Evolutionary conservation across 495 filamentous ascomycete genomes (phyloP), one percentile per base, ranked within the genome.

Genomic region (Trichoderma erinaceum): DNA sequence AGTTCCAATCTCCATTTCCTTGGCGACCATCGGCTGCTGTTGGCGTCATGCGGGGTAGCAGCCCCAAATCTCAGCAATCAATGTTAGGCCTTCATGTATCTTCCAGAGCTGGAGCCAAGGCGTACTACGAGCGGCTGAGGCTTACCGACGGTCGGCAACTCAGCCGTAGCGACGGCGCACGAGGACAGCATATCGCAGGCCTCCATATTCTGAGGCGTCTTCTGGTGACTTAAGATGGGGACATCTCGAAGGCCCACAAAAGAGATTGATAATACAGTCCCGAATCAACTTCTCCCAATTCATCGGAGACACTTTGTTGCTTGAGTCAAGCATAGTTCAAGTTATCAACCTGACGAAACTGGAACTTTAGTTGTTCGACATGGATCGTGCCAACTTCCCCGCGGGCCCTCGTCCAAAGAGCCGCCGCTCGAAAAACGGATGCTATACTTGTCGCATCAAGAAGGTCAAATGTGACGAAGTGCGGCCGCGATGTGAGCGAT

Each of bases 381-480:
- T 61, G 56, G 56, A 61, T 27, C 25, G 29, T 12, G 29, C 16
- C 56, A 18, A 29, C 56, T 61, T 25, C 25, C 15, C 56, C 56
- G 15, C 56, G 35, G 25, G 25, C 6, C 25, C 11, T 61, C 56
- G 29, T 29, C 44, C 44, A 48, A 61, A 61, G 11, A 32, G 2
- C 23, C 23, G 56, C 56, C 56, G 56, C 56, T 61, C 56, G 1
- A 61, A 61, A 32, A 32, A 61, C 11, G 56, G 56, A 29, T 61
- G 56, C 56, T 61, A 61, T 18, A 61, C 56, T 12, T 61, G 56
- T 32, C 56, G 56, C 27, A 61, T 61, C 56, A 61, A 61, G 2
- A 61, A 61, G 8, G 56, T 61, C 56, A 61, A 61, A 61, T 61
- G 56, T 18, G 56, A 61, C 27, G 56, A 61, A 18, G 56, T 61